Evolutionary conservation across 2,329 filamentous ascomycete species (phyloP).

Genomic region (Dendrostoma leiphaemia): DNA sequence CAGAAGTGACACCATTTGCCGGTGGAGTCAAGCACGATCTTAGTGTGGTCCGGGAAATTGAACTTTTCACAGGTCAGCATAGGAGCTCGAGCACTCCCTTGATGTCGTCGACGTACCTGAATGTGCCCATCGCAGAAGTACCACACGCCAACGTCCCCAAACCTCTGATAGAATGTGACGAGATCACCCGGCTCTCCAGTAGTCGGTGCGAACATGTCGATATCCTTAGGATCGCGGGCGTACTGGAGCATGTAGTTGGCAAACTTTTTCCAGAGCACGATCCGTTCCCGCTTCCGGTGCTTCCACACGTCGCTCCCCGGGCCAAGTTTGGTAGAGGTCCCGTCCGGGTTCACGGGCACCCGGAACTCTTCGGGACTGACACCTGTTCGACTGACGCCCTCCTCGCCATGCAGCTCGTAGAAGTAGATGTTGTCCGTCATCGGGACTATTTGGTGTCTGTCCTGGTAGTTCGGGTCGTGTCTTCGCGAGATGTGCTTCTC

Average conservation of each 20-base stretch:
- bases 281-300: conserved; percentile 63
- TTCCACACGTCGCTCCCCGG: conserved; percentile 64
- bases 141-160: conserved; percentile 80
- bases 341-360: conserved; percentile 53
- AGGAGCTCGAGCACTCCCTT: conserved; percentile 20
- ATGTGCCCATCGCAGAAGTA: conserved; percentile 77
- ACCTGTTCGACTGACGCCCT: conserved; percentile 61
- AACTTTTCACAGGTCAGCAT: conserved; percentile 47
- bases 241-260: conserved; percentile 66
- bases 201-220: conserved; percentile 26
- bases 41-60: conserved; percentile 87
- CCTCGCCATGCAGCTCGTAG: conserved; percentile 68
- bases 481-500: conserved; percentile 67
- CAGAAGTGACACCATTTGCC: conserved; percentile 78
- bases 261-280: conserved; percentile 71
- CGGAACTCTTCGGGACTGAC: conserved; percentile 63
- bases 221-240: conserved; percentile 16
- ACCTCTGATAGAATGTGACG: conserved; percentile 78
- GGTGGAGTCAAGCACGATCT: conserved; percentile 72
- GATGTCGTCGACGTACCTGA: conserved; percentile 48
- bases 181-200: conserved; percentile 52
- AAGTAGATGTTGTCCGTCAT: conserved; percentile 67
- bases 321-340: conserved; percentile 59
- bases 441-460: conserved; percentile 61
- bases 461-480: conserved; percentile 52